Conservation (phyloP, 345 rosid species). For the Luvunga scandens region DNA sequence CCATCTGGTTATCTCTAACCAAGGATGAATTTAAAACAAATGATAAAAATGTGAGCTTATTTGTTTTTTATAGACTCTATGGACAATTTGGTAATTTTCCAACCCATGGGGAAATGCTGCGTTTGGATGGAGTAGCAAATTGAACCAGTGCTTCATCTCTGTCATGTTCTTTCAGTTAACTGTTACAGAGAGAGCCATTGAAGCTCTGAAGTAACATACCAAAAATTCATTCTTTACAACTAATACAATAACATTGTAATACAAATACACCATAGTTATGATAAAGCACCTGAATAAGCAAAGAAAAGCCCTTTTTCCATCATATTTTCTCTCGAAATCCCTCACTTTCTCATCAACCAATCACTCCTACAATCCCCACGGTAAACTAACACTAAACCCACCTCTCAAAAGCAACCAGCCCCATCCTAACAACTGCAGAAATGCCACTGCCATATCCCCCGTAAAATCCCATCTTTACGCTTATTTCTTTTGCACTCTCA, state of each 20-base stretch:
- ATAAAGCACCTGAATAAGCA: not conserved
- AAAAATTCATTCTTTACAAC: not conserved
- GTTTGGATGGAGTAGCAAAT: not conserved
- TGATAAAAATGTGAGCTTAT: no score
- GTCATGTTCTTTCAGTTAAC: not conserved
- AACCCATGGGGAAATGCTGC: not conserved
- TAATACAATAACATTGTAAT: not conserved
- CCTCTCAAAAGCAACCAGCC: not conserved
- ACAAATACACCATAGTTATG: not conserved
- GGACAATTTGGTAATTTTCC: not conserved
- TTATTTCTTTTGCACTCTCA: conserved; percentile 67
- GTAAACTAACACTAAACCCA: conserved; percentile 8
- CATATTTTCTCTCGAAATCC: conserved; percentile 21
- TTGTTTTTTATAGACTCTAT: not conserved
- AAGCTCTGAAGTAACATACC: not conserved
- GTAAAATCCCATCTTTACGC: conserved; percentile 42
- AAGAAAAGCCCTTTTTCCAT: conserved; percentile 1
- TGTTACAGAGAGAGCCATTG: not conserved
- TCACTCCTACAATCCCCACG: conserved; percentile 15
- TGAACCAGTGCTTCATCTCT: not conserved
- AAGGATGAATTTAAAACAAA: no score
- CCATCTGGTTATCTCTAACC: no score
- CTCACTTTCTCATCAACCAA: conserved; percentile 31
- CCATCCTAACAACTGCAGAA: not conserved
- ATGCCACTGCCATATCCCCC: conserved; percentile 1